A percentile compares a stretch with the other conserved stretches of the same genome.
phyloP scores from a whole-genome alignment of 164 flowering plant species.

The Litsea cubeba region DNA sequence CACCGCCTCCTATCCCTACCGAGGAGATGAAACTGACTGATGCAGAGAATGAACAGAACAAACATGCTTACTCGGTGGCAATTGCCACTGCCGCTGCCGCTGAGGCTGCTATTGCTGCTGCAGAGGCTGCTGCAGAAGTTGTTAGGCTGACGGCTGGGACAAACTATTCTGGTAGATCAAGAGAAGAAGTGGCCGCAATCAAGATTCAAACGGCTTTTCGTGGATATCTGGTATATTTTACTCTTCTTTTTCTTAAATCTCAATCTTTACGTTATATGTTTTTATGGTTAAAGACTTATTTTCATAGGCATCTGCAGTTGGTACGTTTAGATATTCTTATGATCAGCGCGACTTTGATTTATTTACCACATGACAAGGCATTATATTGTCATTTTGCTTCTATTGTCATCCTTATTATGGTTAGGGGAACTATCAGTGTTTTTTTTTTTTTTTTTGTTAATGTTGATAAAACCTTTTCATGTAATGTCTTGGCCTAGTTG shows the following conservation, averaged over 20 bases:
- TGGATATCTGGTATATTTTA: conserved; percentile 56
- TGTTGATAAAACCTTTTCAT: too few species aligned
- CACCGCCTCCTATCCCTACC: conserved; percentile 16
- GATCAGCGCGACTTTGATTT: background rate
- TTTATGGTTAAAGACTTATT: background rate
- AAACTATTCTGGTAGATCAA: conserved; percentile 51
- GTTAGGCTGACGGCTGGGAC: conserved; percentile 47
- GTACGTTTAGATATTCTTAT: background rate
- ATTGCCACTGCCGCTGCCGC: conserved; percentile 81
- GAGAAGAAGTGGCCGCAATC: conserved; percentile 74
- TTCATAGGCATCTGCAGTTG: background rate
- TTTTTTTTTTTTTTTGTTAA: too few species aligned
- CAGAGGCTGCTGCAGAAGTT: conserved; percentile 79
- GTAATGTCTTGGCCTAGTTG: too few species aligned
- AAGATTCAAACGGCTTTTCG: conserved; percentile 81
- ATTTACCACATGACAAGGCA: too few species aligned
- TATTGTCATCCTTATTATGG: too few species aligned
- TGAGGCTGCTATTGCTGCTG: conserved; percentile 79
- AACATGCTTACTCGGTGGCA: conserved; percentile 72
- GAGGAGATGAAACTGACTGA: conserved; percentile 48
- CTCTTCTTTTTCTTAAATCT: background rate
- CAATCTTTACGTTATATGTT: background rate
- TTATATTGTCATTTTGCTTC: too few species aligned
- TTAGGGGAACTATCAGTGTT: too few species aligned
- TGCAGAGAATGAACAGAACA: conserved; percentile 63